A percentile compares a stretch with the other conserved stretches of the same genome.
phyloP scores from a whole-genome alignment of 805 yeast species.

The Suhomyces prunicola region DNA sequence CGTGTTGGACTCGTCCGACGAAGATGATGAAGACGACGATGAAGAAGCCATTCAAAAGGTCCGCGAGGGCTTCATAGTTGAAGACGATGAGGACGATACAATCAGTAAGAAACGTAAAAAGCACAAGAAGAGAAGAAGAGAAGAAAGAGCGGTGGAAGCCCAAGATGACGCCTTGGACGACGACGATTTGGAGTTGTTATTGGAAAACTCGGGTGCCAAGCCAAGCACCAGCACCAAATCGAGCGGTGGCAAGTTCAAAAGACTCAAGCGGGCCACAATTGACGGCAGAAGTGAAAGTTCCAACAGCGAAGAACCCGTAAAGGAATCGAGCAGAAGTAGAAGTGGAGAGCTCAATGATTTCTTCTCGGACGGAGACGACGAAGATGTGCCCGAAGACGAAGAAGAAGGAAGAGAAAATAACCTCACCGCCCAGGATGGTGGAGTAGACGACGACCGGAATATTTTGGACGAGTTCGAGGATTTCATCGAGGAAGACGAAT shows the following conservation, averaged over 20 bases:
- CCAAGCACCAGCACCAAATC: conserved; percentile 31
- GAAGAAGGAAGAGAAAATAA: conserved; percentile 27
- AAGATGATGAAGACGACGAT: conserved; percentile 80
- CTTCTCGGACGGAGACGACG: conserved; percentile 54
- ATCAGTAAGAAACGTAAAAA: conserved; percentile 34
- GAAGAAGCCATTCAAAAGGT: conserved; percentile 84
- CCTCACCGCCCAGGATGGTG: conserved; percentile 24
- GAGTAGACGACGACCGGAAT: conserved; percentile 29
- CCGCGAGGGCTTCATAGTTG: conserved; percentile 91
- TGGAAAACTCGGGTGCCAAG: conserved; percentile 85
- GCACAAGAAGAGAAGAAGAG: conserved; percentile 38
- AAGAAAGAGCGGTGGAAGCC: conserved; percentile 9
- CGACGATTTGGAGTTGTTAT: conserved; percentile 87
- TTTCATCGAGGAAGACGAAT: conserved; percentile 95
- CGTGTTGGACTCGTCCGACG: conserved; percentile 69
- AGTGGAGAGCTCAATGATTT: conserved; percentile 58
- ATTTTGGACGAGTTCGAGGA: conserved; percentile 86
- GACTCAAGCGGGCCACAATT: conserved; percentile 69
- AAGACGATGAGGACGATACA: conserved; percentile 52
- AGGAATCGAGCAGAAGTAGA: conserved; percentile 26
- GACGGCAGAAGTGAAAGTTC: conserved; percentile 29
- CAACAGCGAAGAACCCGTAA: conserved; percentile 23
- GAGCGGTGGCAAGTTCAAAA: conserved; percentile 56
- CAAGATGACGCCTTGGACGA: conserved; percentile 75
- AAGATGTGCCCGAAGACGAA: conserved; percentile 28